Evolutionary conservation across 1,139 yeast species (phyloP).

Genomic region (Debaryomyces subglobosus): DNA sequence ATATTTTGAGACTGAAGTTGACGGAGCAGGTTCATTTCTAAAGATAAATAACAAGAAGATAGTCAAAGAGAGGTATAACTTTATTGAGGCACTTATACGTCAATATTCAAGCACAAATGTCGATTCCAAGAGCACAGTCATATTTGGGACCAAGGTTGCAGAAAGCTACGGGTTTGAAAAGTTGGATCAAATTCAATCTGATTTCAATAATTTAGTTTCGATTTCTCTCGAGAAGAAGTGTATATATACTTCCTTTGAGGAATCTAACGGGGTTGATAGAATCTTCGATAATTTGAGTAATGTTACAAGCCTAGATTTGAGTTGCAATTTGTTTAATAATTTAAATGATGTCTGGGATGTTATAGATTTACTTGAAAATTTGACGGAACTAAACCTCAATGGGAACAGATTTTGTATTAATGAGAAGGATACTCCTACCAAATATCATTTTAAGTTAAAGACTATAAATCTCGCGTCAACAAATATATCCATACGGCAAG

Average conservation of each 20-base stretch:
- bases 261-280: slow-evolving; percentile 10
- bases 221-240: slow-evolving; percentile 52
- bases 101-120: slow-evolving; percentile 41
- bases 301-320: slow-evolving; percentile 56
- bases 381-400: slow-evolving; percentile 55
- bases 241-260: slow-evolving; percentile 22
- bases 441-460: slow-evolving; percentile 23
- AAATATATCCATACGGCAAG: slow-evolving; percentile 21
- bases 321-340: slow-evolving; percentile 57
- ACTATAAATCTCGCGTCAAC: slow-evolving; percentile 38
- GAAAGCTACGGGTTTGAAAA: slow-evolving; percentile 70
- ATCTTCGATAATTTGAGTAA: slow-evolving; percentile 22
- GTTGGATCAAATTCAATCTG: slow-evolving; percentile 48
- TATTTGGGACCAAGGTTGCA: slow-evolving; percentile 57
- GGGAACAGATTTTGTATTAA: slow-evolving; percentile 56
- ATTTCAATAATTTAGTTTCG: slow-evolving; percentile 46
- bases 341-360: slow-evolving; percentile 44
- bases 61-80: slow-evolving; percentile 25
- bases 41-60: slow-evolving; percentile 44
- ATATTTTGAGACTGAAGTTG: slow-evolving; percentile 52
- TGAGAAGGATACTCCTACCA: slow-evolving; percentile 29
- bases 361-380: slow-evolving; percentile 32
- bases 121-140: slow-evolving; percentile 26
- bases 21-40: slow-evolving; percentile 66
- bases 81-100: slow-evolving; percentile 52